Evolutionary conservation across 257 asterid species (phyloP), one percentile per base, ranked within the genome.

Genomic region (Solanum bulbocastanum): DNA sequence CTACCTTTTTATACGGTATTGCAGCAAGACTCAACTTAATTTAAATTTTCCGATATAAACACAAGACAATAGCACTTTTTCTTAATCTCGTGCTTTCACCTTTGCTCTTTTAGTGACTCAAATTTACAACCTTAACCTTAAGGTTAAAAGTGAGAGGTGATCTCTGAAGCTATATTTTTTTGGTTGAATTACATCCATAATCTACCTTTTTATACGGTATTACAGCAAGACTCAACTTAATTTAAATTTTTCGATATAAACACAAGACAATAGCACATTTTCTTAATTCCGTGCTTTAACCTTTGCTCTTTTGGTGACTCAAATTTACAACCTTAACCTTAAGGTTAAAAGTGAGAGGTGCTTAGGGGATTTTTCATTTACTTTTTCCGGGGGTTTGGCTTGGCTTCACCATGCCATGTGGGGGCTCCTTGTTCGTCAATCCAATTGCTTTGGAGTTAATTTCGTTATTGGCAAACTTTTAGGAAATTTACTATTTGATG

Each of bases 271-370:
- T 18, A 18, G 1, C 62, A 0, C 23, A 16, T 52, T 52, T 52
- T 52, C 0, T 16, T 52, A 52, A 20, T 10, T 4, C n/a, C 62
- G 11, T 56, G 4, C 65, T 14, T 18, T 2, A 1, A 6, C 2
- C 23, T 18, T 18, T 56, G 0, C 5, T 56, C 2, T 20, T 18
- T 56, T 56, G n/a, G 25, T 56, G n/a, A 56, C n/a, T 56, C 25
- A 1, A 56, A 56, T 4, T 56, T 2, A 18, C 11, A 1, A 0
- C 1, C 0, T 52, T 52, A 56, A 18, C 7, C 56, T 4, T 46
- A 46, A 46, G 20, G 23, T 18, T 56, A 4, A 18, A 18, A 52
- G n/a, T 2, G 4, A 56, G 65, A 56, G 4, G 65, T 56, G 10
- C 10, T 18, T 18, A 52, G 6, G 0, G 10, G 4, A 6, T 18